Evolutionary conservation across 371 early-diverging fungal species (phyloP).

Genomic region (Phascolomyces articulosus): DNA sequence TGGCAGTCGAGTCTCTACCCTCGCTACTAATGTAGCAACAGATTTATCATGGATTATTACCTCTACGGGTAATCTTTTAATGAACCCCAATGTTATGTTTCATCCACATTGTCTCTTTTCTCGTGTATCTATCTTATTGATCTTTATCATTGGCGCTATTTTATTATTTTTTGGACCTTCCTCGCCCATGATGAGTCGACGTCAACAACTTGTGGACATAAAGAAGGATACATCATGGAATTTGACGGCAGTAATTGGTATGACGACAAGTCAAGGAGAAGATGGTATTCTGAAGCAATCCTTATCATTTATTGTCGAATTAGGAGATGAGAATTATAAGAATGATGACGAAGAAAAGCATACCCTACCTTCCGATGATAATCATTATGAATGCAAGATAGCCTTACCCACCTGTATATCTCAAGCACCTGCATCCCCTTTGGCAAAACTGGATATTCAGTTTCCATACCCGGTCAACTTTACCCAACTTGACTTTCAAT

Average conservation of each 20-base stretch:
- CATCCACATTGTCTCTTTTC: too few species aligned
- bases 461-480: conserved; percentile 4
- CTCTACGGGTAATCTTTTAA: not conserved
- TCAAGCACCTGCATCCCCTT: not conserved
- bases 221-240: not conserved
- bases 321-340: not conserved
- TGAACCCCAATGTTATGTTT: too few species aligned
- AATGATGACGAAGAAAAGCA: not conserved
- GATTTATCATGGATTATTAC: not conserved
- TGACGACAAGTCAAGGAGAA: not conserved
- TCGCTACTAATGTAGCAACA: too few species aligned
- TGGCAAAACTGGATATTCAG: conserved; percentile 5
- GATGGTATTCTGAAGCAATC: not conserved
- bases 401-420: not conserved
- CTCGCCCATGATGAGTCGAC: not conserved
- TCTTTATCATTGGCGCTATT: too few species aligned
- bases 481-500: not conserved
- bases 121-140: too few species aligned
- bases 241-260: not conserved
- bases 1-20: too few species aligned
- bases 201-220: not conserved
- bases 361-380: too few species aligned
- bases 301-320: not conserved
- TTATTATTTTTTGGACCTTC: not conserved
- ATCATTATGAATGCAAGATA: not conserved